Conservation (phyloP, 2,329 filamentous ascomycete genomes). For the Byssochlamys sp. region DNA sequence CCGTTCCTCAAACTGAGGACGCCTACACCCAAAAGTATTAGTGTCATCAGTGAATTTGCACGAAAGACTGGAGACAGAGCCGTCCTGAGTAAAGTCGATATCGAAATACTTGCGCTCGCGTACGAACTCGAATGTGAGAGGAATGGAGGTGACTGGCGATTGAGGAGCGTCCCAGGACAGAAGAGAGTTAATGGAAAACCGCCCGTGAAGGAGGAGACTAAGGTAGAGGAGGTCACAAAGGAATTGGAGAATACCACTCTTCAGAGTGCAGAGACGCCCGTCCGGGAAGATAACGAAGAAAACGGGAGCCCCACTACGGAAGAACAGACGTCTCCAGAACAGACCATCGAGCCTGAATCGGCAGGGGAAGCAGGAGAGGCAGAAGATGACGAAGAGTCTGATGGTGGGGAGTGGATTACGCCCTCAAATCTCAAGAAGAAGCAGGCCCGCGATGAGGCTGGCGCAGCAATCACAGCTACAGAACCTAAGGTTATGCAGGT, state of each 20-base stretch:
- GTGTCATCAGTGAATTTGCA: constrained; percentile 73
- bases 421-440: constrained; percentile 82
- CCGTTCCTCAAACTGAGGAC: constrained; percentile 73
- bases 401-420: constrained; percentile 76
- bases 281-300: constrained; percentile 10
- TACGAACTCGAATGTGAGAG: constrained; percentile 91
- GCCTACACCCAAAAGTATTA: constrained; percentile 67
- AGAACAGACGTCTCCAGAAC: neutral
- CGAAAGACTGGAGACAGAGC: constrained; percentile 79
- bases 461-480: constrained; percentile 39
- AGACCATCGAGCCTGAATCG: constrained; percentile 5
- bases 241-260: constrained; percentile 18
- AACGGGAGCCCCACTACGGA: constrained; percentile 1
- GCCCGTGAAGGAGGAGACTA: constrained; percentile 36
- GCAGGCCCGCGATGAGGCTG: constrained; percentile 57
- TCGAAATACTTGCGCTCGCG: constrained; percentile 77
- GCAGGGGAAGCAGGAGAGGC: constrained; percentile 18
- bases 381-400: constrained; percentile 21
- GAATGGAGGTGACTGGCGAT: constrained; percentile 78
- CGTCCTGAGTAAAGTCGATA: constrained; percentile 78
- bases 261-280: constrained; percentile 17
- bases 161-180: constrained; percentile 70
- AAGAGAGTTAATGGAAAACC: constrained; percentile 64
- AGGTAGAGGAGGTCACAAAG: constrained; percentile 21
- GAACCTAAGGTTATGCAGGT: constrained; percentile 64